phyloP scores from a whole-genome alignment of 2,329 filamentous ascomycete species.

The Tolypocladium ophioglossoides region DNA sequence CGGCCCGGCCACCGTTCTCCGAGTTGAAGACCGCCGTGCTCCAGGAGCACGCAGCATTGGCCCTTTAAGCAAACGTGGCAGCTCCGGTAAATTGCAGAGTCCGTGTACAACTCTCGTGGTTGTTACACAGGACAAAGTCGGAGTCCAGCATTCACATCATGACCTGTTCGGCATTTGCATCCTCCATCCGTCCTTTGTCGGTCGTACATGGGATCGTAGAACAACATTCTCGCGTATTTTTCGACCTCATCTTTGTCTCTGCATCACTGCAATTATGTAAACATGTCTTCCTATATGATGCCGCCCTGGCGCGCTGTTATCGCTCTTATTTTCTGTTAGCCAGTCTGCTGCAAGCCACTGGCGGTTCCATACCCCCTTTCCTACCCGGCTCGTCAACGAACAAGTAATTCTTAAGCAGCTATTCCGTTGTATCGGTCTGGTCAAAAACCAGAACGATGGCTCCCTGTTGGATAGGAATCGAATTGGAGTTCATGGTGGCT shows the following conservation, averaged over 20 bases:
- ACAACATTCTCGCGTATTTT: not conserved
- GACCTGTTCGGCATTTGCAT: not conserved
- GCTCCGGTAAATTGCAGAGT: too few species aligned
- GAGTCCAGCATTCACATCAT: not conserved
- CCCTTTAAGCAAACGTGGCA: not conserved
- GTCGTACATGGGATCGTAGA: not conserved
- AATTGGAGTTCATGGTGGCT: constrained; percentile 16
- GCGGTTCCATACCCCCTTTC: not conserved
- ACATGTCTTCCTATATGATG: not conserved
- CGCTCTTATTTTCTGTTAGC: not conserved
- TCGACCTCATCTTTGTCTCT: not conserved
- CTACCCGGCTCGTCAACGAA: not conserved
- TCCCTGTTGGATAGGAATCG: constrained; percentile 9
- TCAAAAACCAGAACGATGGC: not conserved
- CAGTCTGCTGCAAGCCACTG: not conserved
- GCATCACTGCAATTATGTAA: not conserved
- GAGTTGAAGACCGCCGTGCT: not conserved
- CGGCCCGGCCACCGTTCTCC: too few species aligned
- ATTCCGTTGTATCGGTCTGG: not conserved
- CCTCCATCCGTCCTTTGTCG: not conserved
- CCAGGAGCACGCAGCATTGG: not conserved
- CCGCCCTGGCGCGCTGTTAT: not conserved
- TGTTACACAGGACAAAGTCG: not conserved
- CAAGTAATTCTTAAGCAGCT: too few species aligned
- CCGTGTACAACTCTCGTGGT: not conserved